Evolutionary conservation across 176 grass and related monocot genomes (phyloP), one percentile per base, ranked within the genome.

Genomic region (Eremochloa ophiuroides): DNA sequence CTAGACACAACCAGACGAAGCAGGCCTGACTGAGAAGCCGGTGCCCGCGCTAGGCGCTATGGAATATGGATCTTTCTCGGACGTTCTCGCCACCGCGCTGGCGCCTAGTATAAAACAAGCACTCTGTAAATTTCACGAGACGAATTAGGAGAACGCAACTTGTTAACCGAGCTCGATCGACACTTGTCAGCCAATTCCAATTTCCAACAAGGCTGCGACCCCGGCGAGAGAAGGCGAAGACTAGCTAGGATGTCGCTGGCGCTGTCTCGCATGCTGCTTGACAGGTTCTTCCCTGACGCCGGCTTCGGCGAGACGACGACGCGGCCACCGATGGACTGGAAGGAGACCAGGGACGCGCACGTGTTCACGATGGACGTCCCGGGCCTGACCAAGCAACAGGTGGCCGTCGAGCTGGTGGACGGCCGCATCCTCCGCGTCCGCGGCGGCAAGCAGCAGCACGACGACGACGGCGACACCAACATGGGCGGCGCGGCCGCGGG

Each of bases 291-390:
- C 71, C 76, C 91, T 16, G 62, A 41, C 75, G 74, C 56, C n/a
- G 63, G 11, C 55, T 71, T 25, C 27, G 87, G 84, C 42, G 53
- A 55, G 20, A 33, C 3, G 63, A n/a, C n/a, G n/a, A n/a, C 42
- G 8, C 68, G 77, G 44, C 69, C 77, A 22, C 69, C 84, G 44
- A 80, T 76, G 13, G 87, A 93, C 75, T 93, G 91, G 91, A 93
- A 79, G 81, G 91, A 93, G 77, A 93, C 87, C 8, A 81, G 87
- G 15, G 87, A 80, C 43, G 77, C 71, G 37, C 91, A 93, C 77
- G 76, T 93, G 58, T 90, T 93, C 72, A 81, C 26, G 40, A 85
- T 88, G 28, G 91, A 90, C 39, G 73, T 93, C 35, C 91, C 91
- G 1, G 87, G 91, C 1, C 76, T 90, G 7, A 27, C 70, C 84